Evolutionary conservation across 1,284 basidiomycete species (phyloP).

Genomic region (Rhodotorula sp.): DNA sequence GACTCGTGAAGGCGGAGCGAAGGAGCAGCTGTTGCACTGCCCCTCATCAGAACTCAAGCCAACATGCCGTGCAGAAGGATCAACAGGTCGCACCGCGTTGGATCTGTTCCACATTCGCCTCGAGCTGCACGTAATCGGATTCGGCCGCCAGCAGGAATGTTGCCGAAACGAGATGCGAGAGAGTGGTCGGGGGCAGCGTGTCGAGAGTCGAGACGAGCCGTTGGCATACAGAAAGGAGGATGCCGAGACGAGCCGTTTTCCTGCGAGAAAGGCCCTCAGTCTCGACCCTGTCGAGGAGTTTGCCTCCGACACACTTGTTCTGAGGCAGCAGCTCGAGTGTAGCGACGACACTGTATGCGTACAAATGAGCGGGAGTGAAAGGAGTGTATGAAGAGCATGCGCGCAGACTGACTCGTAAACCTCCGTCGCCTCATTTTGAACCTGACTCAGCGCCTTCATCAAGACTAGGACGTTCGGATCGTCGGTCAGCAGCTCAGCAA

Average conservation of each 20-base stretch:
- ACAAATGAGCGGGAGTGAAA: neutral
- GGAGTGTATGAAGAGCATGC: neutral
- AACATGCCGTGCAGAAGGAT: neutral
- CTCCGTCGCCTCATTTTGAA: neutral
- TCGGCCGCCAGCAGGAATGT: neutral
- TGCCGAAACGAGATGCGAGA: neutral
- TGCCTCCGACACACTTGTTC: neutral
- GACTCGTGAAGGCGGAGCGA: neutral
- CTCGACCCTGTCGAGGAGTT: accelerated
- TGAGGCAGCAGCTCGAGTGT: constrained; percentile 1
- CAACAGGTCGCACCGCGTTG: neutral
- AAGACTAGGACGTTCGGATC: no score
- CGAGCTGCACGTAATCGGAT: neutral
- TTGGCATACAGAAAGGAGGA: neutral
- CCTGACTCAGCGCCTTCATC: no score
- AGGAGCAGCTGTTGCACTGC: neutral
- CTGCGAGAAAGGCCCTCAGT: neutral
- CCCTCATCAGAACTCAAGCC: neutral
- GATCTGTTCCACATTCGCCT: neutral
- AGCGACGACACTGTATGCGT: neutral
- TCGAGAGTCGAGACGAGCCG: neutral
- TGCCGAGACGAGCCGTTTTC: neutral
- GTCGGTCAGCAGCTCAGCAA: no score
- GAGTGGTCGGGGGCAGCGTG: neutral
- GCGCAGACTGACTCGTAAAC: neutral